phyloP scores from a whole-genome alignment of 495 filamentous ascomycete genomes.

The Echria macrotheca region DNA sequence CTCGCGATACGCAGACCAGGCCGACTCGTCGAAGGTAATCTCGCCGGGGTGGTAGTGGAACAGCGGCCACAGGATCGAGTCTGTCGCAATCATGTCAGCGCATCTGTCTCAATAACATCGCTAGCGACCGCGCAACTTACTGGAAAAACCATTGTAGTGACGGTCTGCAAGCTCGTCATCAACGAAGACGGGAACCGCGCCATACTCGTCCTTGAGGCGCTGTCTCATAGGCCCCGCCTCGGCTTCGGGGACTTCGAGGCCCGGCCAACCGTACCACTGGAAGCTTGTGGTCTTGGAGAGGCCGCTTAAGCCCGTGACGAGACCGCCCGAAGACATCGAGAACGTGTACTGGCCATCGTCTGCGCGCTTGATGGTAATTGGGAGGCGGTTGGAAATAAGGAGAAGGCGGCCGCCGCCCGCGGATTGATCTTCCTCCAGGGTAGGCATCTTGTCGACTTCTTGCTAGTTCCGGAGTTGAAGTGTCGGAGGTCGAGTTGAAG shows the following conservation, averaged over 20 bases:
- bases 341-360: constrained; percentile 77
- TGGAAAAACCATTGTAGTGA: constrained; percentile 84
- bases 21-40: constrained; percentile 80
- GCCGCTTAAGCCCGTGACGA: constrained; percentile 86
- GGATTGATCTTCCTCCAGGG: constrained; percentile 15
- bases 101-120: too few relatives aligned
- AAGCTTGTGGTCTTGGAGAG: constrained; percentile 87
- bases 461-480: not conserved
- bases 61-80: constrained; percentile 91
- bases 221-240: constrained; percentile 61
- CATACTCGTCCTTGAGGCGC: constrained; percentile 65
- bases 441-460: constrained; percentile 26
- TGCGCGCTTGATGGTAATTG: constrained; percentile 88
- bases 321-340: constrained; percentile 89
- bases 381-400: constrained; percentile 87
- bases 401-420: constrained; percentile 51
- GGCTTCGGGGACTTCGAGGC: constrained; percentile 71
- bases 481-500: not conserved
- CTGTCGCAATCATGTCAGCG: too few relatives aligned
- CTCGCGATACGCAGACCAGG: constrained; percentile 80
- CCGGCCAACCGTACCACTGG: constrained; percentile 98
- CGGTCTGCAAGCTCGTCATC: constrained; percentile 72
- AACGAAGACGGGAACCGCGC: constrained; percentile 70
- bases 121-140: constrained; percentile 50
- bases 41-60: constrained; percentile 96